A percentile compares a stretch with the other conserved stretches of the same genome.
Conservation (phyloP, 1,284 basidiomycete genomes). For the Irpex lacteus region DNA sequence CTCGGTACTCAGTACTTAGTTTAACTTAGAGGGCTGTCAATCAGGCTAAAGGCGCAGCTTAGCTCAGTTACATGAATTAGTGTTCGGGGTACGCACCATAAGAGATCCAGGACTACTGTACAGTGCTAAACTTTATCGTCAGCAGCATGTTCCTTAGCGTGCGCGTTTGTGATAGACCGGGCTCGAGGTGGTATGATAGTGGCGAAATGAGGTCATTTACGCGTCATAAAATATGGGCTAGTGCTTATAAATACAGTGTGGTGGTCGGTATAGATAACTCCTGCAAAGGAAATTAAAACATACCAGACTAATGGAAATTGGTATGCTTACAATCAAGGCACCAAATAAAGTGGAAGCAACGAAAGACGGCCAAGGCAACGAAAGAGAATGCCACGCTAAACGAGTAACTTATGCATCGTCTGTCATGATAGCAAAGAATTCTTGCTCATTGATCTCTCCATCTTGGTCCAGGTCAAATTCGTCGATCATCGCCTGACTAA, state of each 20-base stretch:
- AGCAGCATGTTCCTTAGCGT: not conserved
- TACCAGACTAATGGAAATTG: not conserved
- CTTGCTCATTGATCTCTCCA: conserved; percentile 93
- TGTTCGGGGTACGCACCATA: not conserved
- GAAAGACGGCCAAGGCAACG: not conserved
- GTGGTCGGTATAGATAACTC: not conserved
- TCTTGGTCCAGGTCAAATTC: conserved; percentile 99
- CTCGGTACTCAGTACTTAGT: too few species aligned
- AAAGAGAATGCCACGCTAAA: not conserved
- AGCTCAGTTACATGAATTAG: not conserved
- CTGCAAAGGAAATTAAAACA: not conserved
- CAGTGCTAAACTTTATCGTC: not conserved
- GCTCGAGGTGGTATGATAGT: not conserved
- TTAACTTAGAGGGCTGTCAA: too few species aligned
- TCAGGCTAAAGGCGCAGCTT: not conserved
- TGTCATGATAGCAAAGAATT: conserved; percentile 96
- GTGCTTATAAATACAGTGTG: not conserved
- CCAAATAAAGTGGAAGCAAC: not conserved
- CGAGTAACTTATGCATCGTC: conserved; percentile 65
- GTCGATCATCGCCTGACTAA: conserved; percentile 99
- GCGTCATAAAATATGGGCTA: not conserved
- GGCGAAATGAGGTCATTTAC: not conserved
- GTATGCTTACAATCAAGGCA: not conserved
- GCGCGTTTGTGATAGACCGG: not conserved
- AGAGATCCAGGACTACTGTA: not conserved